Evolutionary conservation across 805 yeast genomes (phyloP).

Genomic region (Saccharomycopsis sp.): DNA sequence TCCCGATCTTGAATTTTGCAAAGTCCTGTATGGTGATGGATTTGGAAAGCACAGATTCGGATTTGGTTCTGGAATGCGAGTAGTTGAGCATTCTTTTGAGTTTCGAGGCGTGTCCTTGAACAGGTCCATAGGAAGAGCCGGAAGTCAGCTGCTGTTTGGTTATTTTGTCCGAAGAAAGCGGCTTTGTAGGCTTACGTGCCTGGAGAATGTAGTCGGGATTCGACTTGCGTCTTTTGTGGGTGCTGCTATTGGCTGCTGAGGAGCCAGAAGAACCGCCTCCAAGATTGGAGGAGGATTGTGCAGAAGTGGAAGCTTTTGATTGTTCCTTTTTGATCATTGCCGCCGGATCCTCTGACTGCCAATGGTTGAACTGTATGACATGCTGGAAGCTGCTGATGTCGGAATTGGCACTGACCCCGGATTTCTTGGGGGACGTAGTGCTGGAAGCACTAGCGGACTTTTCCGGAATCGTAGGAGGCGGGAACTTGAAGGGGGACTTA

Average conservation of each 20-base stretch:
- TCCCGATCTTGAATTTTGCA: constrained; percentile 4
- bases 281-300: too few species aligned
- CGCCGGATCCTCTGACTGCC: constrained; percentile 39
- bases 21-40: constrained; percentile 7
- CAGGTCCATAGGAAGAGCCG: not conserved
- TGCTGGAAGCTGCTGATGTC: constrained; percentile 34
- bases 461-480: constrained; percentile 3
- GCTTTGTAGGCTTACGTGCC: not conserved
- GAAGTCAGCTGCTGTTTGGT: not conserved
- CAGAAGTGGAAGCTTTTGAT: not conserved
- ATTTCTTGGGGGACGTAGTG: constrained; percentile 19
- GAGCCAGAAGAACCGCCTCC: not conserved
- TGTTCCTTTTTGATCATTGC: constrained; percentile 12
- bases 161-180: not conserved
- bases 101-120: not conserved
- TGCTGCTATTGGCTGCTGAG: not conserved
- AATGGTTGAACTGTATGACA: constrained; percentile 50
- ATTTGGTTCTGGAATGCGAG: constrained; percentile 12
- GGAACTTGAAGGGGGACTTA: constrained; percentile 15
- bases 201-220: constrained; percentile 9
- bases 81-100: not conserved
- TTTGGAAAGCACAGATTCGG: not conserved
- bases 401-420: constrained; percentile 10
- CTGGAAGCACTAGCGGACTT: not conserved
- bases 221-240: constrained; percentile 11